phyloP scores from a whole-genome alignment of 306 rosid genomes.

The Prinsepia uniflora region DNA sequence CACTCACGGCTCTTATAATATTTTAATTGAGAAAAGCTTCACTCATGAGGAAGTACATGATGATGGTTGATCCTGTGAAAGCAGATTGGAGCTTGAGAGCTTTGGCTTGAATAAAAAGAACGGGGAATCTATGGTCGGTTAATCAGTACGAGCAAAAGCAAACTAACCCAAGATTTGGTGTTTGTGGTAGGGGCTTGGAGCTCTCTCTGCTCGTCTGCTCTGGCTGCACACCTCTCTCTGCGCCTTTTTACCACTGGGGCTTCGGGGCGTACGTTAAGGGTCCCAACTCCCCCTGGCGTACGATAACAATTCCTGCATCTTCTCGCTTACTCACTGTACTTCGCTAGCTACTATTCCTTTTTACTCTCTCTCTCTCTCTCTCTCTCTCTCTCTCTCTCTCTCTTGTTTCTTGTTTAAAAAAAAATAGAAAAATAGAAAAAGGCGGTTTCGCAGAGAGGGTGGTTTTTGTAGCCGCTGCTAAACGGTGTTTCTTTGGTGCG shows the following conservation, averaged over 20 bases:
- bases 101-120: no score
- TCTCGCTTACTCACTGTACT: not conserved
- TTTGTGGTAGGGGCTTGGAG: conserved; percentile 6
- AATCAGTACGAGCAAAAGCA: conserved; percentile 12
- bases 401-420: not conserved
- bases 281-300: conserved; percentile 24
- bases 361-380: not conserved
- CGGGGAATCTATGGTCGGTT: not conserved
- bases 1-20: not conserved
- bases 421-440: not conserved
- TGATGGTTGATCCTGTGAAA: no score
- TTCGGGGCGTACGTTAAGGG: conserved; percentile 16
- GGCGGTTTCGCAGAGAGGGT: conserved; percentile 24
- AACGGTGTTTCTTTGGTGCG: conserved; percentile 26
- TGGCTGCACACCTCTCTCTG: not conserved
- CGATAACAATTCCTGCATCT: conserved; percentile 17
- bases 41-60: not conserved
- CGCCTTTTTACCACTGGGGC: not conserved
- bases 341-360: no score
- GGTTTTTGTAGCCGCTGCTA: conserved; percentile 31
- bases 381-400: no score
- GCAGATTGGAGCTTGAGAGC: no score
- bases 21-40: not conserved
- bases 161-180: conserved; percentile 1
- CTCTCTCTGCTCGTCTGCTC: not conserved